These are phyloP conservation scores for Populus pruinosa DNA, from an alignment of 345 rosid species.

Conservation along the genomic window DNA sequence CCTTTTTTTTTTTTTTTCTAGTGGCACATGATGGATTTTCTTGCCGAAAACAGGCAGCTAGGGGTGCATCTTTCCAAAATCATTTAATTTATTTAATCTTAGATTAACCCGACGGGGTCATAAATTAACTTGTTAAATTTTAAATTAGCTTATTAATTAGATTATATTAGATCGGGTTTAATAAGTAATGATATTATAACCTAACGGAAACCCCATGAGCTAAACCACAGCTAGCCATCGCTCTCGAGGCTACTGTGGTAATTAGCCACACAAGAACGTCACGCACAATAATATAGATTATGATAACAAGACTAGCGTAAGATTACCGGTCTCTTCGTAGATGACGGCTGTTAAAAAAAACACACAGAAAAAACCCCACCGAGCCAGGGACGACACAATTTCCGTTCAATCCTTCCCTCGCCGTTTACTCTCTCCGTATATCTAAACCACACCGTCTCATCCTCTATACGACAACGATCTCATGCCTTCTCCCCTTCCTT, in stretches of 20 bases:
- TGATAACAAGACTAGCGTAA: neutral
- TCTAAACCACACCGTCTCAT: neutral
- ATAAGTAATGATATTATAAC: too few relatives aligned
- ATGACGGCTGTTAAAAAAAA: constrained; percentile 12
- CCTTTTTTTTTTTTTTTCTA: too few relatives aligned
- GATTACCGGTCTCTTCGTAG: constrained; percentile 11
- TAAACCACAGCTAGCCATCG: neutral
- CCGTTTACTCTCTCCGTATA: neutral
- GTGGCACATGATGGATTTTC: too few relatives aligned
- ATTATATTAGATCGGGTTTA: too few relatives aligned
- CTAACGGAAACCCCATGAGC: neutral
- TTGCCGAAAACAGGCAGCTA: too few relatives aligned
- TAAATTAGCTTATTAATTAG: too few relatives aligned
- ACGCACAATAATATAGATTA: neutral
- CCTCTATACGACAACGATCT: constrained; percentile 4
- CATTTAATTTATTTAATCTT: too few relatives aligned
- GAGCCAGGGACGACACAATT: neutral
- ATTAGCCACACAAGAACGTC: neutral
- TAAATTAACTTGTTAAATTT: too few relatives aligned
- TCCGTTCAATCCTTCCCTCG: neutral
- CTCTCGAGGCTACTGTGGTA: neutral
- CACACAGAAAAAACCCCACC: neutral
- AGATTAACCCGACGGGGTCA: too few relatives aligned
- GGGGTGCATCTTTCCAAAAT: too few relatives aligned
- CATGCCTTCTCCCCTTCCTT: constrained; percentile 42